These are phyloP conservation scores for Myriosclerotinia curreyana DNA, from an alignment of 2,329 filamentous ascomycete species.

Conservation along the genomic window DNA sequence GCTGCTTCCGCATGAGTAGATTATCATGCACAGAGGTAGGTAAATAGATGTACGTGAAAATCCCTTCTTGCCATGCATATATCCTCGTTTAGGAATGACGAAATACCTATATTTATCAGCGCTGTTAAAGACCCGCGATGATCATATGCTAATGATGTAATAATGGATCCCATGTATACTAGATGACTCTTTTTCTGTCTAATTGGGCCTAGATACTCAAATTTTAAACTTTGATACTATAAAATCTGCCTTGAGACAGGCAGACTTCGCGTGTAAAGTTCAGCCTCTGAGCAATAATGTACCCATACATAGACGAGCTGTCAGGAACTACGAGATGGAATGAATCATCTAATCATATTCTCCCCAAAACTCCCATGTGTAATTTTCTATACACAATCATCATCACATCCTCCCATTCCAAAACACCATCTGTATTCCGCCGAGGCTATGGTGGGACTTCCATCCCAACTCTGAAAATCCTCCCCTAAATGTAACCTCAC, in stretches of 20 bases:
- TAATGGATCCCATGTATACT: background rate
- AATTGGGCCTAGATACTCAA: background rate
- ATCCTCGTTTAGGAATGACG: slow-evolving; percentile 15
- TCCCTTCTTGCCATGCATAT: slow-evolving; percentile 15
- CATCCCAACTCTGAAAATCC: background rate
- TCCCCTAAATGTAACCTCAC: slow-evolving; percentile 1
- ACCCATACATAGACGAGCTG: background rate
- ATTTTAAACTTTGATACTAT: background rate
- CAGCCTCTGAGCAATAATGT: slow-evolving; percentile 1
- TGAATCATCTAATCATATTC: background rate
- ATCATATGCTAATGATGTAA: slow-evolving; percentile 17
- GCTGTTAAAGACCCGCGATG: slow-evolving; percentile 7
- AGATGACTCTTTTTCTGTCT: background rate
- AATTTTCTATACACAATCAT: background rate
- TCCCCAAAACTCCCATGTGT: background rate
- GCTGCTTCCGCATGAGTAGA: background rate
- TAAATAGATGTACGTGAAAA: slow-evolving; percentile 20
- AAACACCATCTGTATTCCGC: slow-evolving; percentile 9
- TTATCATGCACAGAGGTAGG: background rate
- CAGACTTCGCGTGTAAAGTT: slow-evolving; percentile 1
- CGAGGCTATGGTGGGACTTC: slow-evolving; percentile 18
- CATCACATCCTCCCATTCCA: background rate
- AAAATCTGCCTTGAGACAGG: slow-evolving; percentile 15
- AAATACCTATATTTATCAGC: slow-evolving; percentile 22
- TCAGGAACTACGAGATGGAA: slow-evolving; percentile 2